Base-by-base conservation (phyloP, 1,139 yeast genomes). In the Lodderomyces jiufengensis region DNA sequence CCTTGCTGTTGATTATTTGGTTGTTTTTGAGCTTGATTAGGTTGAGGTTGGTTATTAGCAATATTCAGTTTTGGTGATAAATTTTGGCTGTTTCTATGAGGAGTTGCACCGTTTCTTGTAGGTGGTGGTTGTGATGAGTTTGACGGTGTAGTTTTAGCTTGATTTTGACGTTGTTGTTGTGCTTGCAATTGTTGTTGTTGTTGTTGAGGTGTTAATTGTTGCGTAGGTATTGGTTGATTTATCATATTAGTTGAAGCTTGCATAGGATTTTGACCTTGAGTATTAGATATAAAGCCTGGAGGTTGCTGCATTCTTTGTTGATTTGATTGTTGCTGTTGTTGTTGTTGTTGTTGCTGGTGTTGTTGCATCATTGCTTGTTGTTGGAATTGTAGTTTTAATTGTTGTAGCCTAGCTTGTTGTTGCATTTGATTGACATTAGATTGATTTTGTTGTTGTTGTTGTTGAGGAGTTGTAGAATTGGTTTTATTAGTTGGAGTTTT, bases 1-100 rank as follows among this genome's bases (percentile, higher is more conserved):
- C n/a, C 14, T 3, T 18, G 24, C 11, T 13, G 23, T 5, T 24
- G 23, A 12, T 24, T 18, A 13, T 16, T 9, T 24, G 15, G 32
- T 23, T 27, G 30, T 16, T 27, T 37, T 29, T 45, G 51, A 6
- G 38, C 37, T 28, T 41, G 49, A 10, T 43, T 39, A 24, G 41
- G 49, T n/a, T 43, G 46, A 20, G 39, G 51, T 37, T 51, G 56
- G 31, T 53, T 55, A 36, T 50, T 49, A 42, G 53, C 32, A 29
- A 49, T 49, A 37, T 52, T 61, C 22, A 50, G 50, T 40, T 51
- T 47, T 33, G 54, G 62, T 24, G 49, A 33, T 36, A 52, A 48
- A 33, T 54, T 54, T 36, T 53, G 61, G 38, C 49, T 50, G 24
- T 55, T 59, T 57, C 54, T 54, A 31, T 52, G 46, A 28, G 52